A percentile compares a stretch with the other conserved stretches of the same genome.
phyloP scores from a whole-genome alignment of 768 basidiomycete genomes.

The Mycena rosella region DNA sequence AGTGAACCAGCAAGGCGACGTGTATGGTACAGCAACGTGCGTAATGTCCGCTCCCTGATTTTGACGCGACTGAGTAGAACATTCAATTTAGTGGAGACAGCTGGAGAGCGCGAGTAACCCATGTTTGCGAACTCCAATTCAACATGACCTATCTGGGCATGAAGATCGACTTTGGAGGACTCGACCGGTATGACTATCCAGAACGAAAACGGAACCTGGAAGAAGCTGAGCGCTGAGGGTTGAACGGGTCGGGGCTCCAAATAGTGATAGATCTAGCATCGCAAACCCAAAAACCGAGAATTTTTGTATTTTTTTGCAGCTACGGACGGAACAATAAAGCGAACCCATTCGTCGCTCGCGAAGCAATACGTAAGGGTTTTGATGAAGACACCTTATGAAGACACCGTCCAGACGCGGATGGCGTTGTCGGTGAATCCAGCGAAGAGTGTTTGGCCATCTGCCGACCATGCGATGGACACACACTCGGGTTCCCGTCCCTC shows the following conservation, averaged over 20 bases:
- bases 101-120: slow-evolving; percentile 79
- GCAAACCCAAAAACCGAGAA: slow-evolving; percentile 37
- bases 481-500: slow-evolving; percentile 89
- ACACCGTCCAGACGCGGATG: slow-evolving; percentile 93
- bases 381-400: slow-evolving; percentile 76
- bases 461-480: slow-evolving; percentile 98
- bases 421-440: slow-evolving; percentile 97
- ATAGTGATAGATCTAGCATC: neutral
- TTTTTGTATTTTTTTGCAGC: slow-evolving; percentile 37
- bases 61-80: slow-evolving; percentile 14
- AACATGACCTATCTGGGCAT: slow-evolving; percentile 70
- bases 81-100: slow-evolving; percentile 76
- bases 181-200: slow-evolving; percentile 77
- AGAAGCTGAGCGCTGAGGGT: slow-evolving; percentile 55
- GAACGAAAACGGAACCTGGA: slow-evolving; percentile 74
- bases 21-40: slow-evolving; percentile 85
- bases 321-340: slow-evolving; percentile 32
- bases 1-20: slow-evolving; percentile 70
- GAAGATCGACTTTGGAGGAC: slow-evolving; percentile 81
- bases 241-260: neutral
- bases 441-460: slow-evolving; percentile 97
- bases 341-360: slow-evolving; percentile 31
- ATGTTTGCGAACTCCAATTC: slow-evolving; percentile 81
- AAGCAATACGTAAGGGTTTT: slow-evolving; percentile 43
- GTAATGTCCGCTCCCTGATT: slow-evolving; percentile 42